Percentiles rank a stretch among this genome's conserved stretches.
Evolutionary conservation across 805 yeast species (phyloP).

Genomic region (Saturnispora ahearnii): DNA sequence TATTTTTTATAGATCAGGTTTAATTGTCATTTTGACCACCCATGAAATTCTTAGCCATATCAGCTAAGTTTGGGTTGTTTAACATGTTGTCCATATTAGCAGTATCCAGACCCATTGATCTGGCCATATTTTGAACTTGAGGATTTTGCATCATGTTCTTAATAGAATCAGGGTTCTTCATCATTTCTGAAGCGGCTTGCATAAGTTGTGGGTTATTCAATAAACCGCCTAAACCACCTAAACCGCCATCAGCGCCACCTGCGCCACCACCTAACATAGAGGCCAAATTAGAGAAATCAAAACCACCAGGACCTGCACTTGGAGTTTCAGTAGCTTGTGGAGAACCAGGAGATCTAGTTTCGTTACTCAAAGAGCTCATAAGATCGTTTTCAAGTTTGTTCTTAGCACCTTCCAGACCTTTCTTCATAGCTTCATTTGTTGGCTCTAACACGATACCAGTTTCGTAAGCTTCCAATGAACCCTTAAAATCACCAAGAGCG

Average conservation of each 20-base stretch:
- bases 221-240: conserved; percentile 64
- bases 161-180: conserved; percentile 79
- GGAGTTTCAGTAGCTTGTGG: conserved; percentile 22
- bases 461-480: conserved; percentile 83
- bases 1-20: conserved; percentile 11
- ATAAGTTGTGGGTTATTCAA: conserved; percentile 77
- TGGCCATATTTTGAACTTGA: conserved; percentile 82
- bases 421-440: conserved; percentile 82
- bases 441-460: conserved; percentile 81
- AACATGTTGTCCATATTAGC: conserved; percentile 54
- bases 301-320: conserved; percentile 39
- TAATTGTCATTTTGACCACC: conserved; percentile 27
- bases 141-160: conserved; percentile 77
- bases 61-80: conserved; percentile 72
- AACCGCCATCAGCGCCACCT: conserved; percentile 60
- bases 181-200: conserved; percentile 82
- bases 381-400: conserved; percentile 73
- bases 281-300: conserved; percentile 55
- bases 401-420: conserved; percentile 91
- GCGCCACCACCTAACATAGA: conserved; percentile 42
- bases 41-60: conserved; percentile 64
- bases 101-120: conserved; percentile 60
- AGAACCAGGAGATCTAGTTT: conserved; percentile 18
- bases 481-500: conserved; percentile 90
- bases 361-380: conserved; percentile 32